Evolutionary conservation across 23 red algal species (phyloP), one percentile per base, ranked within the genome.

Genomic region (Gracilaria domingensis): DNA sequence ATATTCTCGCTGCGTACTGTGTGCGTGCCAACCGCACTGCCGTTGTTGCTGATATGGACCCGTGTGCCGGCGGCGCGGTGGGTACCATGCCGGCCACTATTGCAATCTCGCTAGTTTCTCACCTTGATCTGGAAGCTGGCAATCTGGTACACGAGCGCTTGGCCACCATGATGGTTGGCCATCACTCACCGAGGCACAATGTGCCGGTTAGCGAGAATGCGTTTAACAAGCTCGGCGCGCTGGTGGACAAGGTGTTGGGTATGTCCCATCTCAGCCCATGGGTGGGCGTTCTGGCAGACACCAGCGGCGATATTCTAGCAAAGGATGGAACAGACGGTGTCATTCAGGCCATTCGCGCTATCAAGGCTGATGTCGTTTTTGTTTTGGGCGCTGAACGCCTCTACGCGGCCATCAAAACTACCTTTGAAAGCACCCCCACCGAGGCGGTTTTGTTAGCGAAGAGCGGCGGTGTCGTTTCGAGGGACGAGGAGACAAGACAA

Each of bases 311-410:
- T 83, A 73, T 92, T 50, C 72, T 81, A 16, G 88, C 72, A 20
- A 55, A 60, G 12, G 79, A 92, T 59, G 88, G 88, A 11, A 67
- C 81, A 14, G 81, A 53, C 29, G 61, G 75, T 33, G 81, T 88
- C 54, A 91, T 86, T 29, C 53, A 81, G 20, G 94, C 76, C 48
- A 66, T 83, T 57, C 58, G 64, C 35, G 59, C 84, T 24, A 33
- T 84, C 12, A 79, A 66, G 8, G 87, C 82, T 8, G 85, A 84
- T 57, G 91, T 94, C 29, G 93, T 96, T 18, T 83, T 99, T 69
- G 97, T 99, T 0, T 32, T 99, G 12, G 97, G 90, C 61, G 90
- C 89, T 11, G 97, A 99, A 88, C 84, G 97, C 7, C 75, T 99
- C 36, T 90, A 87, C 79, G 97, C 97, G 12, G 57, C 66, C 50